Percentiles rank a stretch among this genome's conserved stretches.
Conservation (phyloP, 2,329 filamentous ascomycete species). For the Ophiocordyceps camponoti-saundersi region DNA sequence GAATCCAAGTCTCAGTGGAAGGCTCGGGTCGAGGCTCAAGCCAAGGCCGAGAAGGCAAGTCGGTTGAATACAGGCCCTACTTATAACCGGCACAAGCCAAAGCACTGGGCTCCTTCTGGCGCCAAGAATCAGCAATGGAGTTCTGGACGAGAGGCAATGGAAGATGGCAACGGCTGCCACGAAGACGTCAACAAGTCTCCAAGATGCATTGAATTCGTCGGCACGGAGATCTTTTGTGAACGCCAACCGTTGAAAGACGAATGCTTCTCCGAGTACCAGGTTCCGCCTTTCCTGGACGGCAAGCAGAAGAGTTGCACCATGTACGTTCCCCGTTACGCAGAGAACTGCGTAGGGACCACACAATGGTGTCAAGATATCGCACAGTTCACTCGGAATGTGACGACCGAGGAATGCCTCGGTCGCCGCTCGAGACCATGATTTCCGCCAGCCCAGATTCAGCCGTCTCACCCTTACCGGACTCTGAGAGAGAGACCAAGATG, state of each 20-base stretch:
- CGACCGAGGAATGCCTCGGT: not conserved
- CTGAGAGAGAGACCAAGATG: no score
- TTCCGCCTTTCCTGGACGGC: not conserved
- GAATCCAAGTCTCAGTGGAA: no score
- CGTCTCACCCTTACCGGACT: no score
- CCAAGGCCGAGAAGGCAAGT: no score
- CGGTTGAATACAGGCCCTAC: no score
- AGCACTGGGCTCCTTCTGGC: no score
- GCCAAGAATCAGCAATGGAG: no score
- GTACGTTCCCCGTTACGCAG: not conserved
- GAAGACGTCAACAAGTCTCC: not conserved
- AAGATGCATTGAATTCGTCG: not conserved
- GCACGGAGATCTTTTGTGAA: not conserved
- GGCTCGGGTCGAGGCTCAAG: no score
- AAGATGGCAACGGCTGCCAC: not conserved
- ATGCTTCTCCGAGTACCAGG: not conserved
- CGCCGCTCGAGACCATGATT: no score
- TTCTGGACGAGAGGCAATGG: not conserved
- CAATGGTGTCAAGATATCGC: not conserved
- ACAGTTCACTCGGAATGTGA: not conserved
- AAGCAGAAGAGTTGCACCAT: not conserved
- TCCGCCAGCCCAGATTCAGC: no score
- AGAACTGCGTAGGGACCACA: not conserved
- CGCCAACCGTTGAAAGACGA: not conserved
- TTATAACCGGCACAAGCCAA: no score